These are phyloP conservation scores for Cyclotella distinguenda DNA, from an alignment of 108 stramenopile genomes.

Conservation along the genomic window DNA sequence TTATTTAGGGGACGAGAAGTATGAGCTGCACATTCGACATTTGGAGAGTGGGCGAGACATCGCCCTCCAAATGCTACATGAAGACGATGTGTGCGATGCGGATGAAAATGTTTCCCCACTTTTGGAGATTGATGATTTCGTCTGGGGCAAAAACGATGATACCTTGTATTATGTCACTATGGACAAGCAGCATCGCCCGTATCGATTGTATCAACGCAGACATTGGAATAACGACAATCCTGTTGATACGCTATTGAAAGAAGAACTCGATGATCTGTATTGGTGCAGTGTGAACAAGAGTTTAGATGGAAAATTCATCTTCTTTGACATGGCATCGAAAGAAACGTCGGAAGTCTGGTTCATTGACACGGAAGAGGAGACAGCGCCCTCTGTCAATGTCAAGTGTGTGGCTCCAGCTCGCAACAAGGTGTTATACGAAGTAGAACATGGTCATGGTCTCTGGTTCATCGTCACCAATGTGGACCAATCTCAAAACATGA, in stretches of 20 bases:
- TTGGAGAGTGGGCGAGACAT: constrained; percentile 63
- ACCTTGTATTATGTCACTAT: constrained; percentile 82
- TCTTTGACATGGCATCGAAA: constrained; percentile 59
- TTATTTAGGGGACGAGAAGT: constrained; percentile 83
- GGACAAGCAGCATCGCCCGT: constrained; percentile 79
- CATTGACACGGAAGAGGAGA: constrained; percentile 42
- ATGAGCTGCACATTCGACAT: constrained; percentile 69
- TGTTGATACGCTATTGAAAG: constrained; percentile 72
- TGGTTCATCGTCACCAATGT: constrained; percentile 73
- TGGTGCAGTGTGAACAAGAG: constrained; percentile 58
- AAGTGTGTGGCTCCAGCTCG: constrained; percentile 66
- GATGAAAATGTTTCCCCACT: constrained; percentile 4
- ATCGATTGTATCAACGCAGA: constrained; percentile 57
- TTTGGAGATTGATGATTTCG: constrained; percentile 36
- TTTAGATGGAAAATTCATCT: constrained; percentile 59
- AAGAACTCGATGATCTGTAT: constrained; percentile 76
- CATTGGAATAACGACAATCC: constrained; percentile 28
- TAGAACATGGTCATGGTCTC: constrained; percentile 54
- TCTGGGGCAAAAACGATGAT: constrained; percentile 60
- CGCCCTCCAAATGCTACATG: constrained; percentile 51
- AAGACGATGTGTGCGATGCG: neutral
- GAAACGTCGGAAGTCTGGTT: constrained; percentile 85
- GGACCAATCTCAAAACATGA: constrained; percentile 70
- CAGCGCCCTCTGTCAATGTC: constrained; percentile 20
- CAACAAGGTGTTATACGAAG: constrained; percentile 66